Percentiles rank a stretch among this genome's conserved stretches.
These are phyloP conservation scores for Diplocarpon rosae DNA, from an alignment of 2,329 filamentous ascomycete species.

Conservation along the genomic window DNA sequence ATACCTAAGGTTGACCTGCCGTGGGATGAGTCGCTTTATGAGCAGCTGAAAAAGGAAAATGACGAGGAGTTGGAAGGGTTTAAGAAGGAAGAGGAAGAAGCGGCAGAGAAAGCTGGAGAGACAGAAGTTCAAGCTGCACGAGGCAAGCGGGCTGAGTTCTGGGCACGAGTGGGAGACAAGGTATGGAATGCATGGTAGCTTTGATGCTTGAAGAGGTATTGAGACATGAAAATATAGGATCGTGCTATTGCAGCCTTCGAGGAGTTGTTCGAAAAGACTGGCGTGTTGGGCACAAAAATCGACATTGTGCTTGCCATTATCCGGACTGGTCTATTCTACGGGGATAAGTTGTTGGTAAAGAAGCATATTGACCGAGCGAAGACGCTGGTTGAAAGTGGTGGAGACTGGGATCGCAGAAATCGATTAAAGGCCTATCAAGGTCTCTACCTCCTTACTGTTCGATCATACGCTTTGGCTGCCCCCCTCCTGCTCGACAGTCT, in stretches of 20 bases:
- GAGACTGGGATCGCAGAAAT: conserved; percentile 98
- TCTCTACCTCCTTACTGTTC: conserved; percentile 81
- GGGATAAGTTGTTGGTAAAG: conserved; percentile 84
- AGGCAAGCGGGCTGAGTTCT: conserved; percentile 93
- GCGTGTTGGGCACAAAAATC: conserved; percentile 92
- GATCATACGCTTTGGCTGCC: conserved; percentile 80
- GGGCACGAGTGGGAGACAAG: conserved; percentile 93
- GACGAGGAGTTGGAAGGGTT: conserved; percentile 64
- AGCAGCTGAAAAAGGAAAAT: conserved; percentile 64
- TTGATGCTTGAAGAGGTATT: conserved; percentile 8
- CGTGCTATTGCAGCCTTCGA: conserved; percentile 90
- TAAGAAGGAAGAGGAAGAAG: conserved; percentile 86
- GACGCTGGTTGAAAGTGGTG: conserved; percentile 82
- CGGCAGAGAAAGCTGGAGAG: conserved; percentile 89
- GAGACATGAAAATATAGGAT: conserved; percentile 46
- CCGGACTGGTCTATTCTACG: conserved; percentile 90
- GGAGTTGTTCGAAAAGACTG: conserved; percentile 91
- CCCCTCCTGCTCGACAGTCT: conserved; percentile 92
- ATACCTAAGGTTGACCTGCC: conserved; percentile 57
- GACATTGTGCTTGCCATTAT: conserved; percentile 94
- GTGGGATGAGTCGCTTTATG: conserved; percentile 87
- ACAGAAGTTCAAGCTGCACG: conserved; percentile 87
- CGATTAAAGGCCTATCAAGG: conserved; percentile 98
- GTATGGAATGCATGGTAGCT: conserved; percentile 35
- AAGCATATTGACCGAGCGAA: conserved; percentile 87